Evolutionary conservation across 192 early-diverging fungal species (phyloP), one percentile per base, ranked within the genome.

Genomic region (Coemansia sp.): DNA sequence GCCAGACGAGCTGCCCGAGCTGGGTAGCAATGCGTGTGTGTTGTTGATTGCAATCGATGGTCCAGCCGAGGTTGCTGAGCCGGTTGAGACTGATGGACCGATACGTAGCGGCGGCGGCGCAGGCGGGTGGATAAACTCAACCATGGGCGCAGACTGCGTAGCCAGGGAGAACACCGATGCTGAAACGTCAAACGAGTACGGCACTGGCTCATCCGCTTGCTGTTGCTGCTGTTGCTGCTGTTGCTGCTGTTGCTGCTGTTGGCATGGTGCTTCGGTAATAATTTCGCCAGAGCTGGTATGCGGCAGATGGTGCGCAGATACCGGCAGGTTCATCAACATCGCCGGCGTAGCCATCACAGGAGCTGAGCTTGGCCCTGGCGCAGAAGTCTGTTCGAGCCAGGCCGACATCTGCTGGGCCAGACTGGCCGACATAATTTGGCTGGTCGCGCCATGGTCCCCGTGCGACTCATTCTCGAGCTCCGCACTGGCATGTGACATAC

Each of bases 241-340:
- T 21, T 21, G 21, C 21, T 21, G 21, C 21, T 21, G 21, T 21
- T 21, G 21, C 21, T 1, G 21, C 1, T 14, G 12, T 15, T 43
- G 41, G 15, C 15, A 15, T 21, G 56, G 17, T 21, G 23, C 49
- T 8, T 62, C 12, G 0, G 48, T 27, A 15, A 73, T 48, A 11
- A 73, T 70, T 9, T 70, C 71, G 56, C 76, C 76, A 11, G 60
- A 56, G 61, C 41, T 66, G 63, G 58, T 63, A 60, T 73, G 67
- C 29, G 78, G 72, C 57, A 81, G 53, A 50, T 81, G 72, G 49
- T 81, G 78, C 0, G 78, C 78, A 2, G 78, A 81, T n/a, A 62
- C 39, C 21, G 78, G 78, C 65, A 81, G 58, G 56, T 81, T 81
- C 62, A 81, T 63, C 47, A 81, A 65, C 52, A 73, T 72, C 4